Evolutionary conservation across 2,329 filamentous ascomycete species (phyloP).

Genomic region (Apiospora sp.): DNA sequence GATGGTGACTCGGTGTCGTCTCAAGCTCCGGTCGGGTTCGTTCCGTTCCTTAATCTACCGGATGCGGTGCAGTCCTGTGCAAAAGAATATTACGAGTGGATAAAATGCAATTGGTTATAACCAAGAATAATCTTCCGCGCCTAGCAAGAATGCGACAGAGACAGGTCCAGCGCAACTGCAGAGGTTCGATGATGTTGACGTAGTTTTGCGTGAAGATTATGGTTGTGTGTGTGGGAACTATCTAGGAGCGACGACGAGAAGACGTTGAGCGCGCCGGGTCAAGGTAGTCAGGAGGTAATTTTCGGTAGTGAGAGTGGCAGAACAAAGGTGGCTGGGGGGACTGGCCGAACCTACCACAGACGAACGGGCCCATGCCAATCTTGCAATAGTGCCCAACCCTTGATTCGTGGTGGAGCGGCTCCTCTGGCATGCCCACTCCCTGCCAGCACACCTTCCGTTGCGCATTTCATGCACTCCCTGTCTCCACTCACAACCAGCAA

Average conservation of each 20-base stretch:
- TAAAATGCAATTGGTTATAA: background rate
- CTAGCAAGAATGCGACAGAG: conserved; percentile 14
- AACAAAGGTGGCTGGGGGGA: conserved; percentile 25
- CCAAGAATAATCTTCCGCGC: background rate
- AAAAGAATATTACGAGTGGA: conserved; percentile 5
- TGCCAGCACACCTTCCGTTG: conserved; percentile 1
- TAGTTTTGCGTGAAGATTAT: conserved; percentile 12
- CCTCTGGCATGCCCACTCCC: background rate
- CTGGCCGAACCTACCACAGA: conserved; percentile 4
- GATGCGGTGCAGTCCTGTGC: background rate
- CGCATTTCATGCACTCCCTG: conserved; percentile 1
- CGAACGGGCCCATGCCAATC: background rate
- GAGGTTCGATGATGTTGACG: conserved; percentile 11
- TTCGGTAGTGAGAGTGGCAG: conserved; percentile 23
- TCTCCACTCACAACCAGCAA: background rate
- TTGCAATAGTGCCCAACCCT: background rate
- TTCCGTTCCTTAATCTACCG: background rate
- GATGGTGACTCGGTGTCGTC: conserved; percentile 3
- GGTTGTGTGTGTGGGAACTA: conserved; percentile 13
- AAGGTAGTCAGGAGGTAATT: conserved; percentile 10
- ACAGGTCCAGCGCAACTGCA: background rate
- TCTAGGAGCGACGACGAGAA: conserved; percentile 20
- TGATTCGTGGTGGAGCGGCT: background rate
- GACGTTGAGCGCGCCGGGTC: conserved; percentile 1
- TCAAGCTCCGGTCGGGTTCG: conserved; percentile 1